Conservation (phyloP, 75 land plant species). For the Selaginella moellendorffii region DNA sequence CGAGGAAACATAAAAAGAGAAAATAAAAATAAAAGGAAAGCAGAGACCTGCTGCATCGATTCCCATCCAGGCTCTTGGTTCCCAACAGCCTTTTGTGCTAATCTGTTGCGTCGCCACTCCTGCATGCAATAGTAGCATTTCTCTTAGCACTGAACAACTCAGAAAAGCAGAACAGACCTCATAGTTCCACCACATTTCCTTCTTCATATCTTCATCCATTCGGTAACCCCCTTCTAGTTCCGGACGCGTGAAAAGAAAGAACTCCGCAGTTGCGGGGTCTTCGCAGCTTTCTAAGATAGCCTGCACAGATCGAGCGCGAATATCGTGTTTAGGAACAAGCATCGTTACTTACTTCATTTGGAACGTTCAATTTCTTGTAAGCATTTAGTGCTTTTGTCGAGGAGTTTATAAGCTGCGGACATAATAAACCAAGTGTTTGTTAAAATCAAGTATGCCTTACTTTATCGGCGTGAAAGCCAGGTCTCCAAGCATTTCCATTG, state of each 20-base stretch:
- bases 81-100: constrained; percentile 50
- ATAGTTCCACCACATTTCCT: constrained; percentile 70
- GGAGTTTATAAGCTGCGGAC: neutral
- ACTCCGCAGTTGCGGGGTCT: constrained; percentile 75
- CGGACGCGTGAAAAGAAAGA: constrained; percentile 53
- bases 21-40: neutral
- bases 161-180: constrained; percentile 33
- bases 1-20: neutral
- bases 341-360: neutral
- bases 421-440: neutral
- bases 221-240: constrained; percentile 53
- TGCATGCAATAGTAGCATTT: constrained; percentile 14
- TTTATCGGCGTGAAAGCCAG: constrained; percentile 54
- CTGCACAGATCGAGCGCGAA: no score
- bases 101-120: constrained; percentile 70
- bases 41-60: constrained; percentile 62
- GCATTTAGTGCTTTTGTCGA: neutral
- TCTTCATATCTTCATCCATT: constrained; percentile 70
- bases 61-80: constrained; percentile 88
- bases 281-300: constrained; percentile 32
- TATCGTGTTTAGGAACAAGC: no score
- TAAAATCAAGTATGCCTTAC: constrained; percentile 28
- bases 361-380: neutral
- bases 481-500: constrained; percentile 33
- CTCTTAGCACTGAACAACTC: no score